phyloP scores from a whole-genome alignment of 2,329 filamentous ascomycete genomes.

The Polychaeton citri region DNA sequence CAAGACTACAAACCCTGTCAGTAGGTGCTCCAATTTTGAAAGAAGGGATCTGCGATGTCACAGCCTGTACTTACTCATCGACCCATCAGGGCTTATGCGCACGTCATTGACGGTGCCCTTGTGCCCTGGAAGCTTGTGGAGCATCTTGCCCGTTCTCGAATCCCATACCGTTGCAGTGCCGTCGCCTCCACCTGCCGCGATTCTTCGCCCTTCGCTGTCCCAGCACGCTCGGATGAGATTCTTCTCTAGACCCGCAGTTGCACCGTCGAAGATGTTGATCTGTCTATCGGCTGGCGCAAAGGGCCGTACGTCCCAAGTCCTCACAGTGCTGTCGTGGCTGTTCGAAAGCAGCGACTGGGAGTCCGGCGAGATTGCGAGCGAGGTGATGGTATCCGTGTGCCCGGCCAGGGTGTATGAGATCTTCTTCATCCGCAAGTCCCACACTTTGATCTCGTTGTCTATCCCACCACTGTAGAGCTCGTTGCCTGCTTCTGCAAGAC shows the following conservation, averaged over 20 bases:
- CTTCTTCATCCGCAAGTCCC: conserved; percentile 87
- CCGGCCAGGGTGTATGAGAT: conserved; percentile 79
- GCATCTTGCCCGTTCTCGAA: conserved; percentile 68
- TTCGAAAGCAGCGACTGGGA: conserved; percentile 82
- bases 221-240: conserved; percentile 84
- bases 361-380: conserved; percentile 81
- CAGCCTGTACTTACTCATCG: conserved; percentile 60
- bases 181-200: conserved; percentile 81
- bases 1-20: too few relatives aligned
- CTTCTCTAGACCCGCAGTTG: conserved; percentile 73
- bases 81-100: conserved; percentile 77
- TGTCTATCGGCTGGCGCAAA: conserved; percentile 82
- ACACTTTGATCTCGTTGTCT: conserved; percentile 93
- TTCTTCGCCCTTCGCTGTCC: conserved; percentile 72
- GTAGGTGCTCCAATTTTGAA: too few relatives aligned
- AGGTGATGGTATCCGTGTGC: conserved; percentile 85
- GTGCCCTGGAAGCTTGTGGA: conserved; percentile 92
- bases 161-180: conserved; percentile 89
- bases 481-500: conserved; percentile 85
- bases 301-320: conserved; percentile 91
- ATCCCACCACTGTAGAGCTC: conserved; percentile 92
- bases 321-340: conserved; percentile 83
- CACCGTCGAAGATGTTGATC: conserved; percentile 84
- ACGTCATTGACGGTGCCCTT: conserved; percentile 92
- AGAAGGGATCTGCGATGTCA: background rate